phyloP scores from a whole-genome alignment of 2,329 filamentous ascomycete genomes.

The Aspergillus spinulosporus region DNA sequence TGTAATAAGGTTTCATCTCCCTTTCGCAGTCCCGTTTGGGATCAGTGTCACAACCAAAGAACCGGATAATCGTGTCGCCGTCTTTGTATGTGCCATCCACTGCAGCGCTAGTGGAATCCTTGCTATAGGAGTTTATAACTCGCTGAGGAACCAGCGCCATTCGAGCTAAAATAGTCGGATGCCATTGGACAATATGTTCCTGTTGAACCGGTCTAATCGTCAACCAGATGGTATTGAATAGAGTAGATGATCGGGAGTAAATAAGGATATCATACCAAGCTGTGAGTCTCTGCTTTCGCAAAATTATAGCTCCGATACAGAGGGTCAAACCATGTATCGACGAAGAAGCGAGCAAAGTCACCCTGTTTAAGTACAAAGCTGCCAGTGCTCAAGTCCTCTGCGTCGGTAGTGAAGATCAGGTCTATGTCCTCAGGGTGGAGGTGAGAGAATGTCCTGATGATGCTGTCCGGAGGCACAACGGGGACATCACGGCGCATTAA shows the following conservation, averaged over 20 bases:
- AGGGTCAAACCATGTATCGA: conserved; percentile 96
- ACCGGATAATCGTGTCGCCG: conserved; percentile 80
- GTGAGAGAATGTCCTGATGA: conserved; percentile 90
- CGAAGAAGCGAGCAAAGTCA: conserved; percentile 87
- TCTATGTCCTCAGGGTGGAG: conserved; percentile 76
- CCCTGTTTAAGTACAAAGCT: conserved; percentile 81
- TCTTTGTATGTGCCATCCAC: conserved; percentile 69
- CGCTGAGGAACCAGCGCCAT: conserved; percentile 87
- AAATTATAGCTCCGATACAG: conserved; percentile 94
- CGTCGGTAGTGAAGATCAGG: conserved; percentile 81
- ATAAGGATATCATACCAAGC: conserved; percentile 64
- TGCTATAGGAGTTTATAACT: conserved; percentile 75
- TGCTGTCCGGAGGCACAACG: conserved; percentile 90
- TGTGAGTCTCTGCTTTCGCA: conserved; percentile 89
- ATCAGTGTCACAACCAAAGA: conserved; percentile 67
- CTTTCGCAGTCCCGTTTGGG: conserved; percentile 65
- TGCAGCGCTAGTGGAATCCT: conserved; percentile 39
- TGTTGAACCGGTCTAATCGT: conserved; percentile 39
- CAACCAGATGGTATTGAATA: conserved; percentile 21
- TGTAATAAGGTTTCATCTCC: conserved; percentile 63
- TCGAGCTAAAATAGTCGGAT: conserved; percentile 89
- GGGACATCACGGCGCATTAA: conserved; percentile 83
- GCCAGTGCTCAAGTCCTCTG: conserved; percentile 70
- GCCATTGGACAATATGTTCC: conserved; percentile 94
- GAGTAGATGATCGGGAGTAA: background rate